Evolutionary conservation across 2,329 filamentous ascomycete genomes (phyloP).

Genomic region (Cyclaneusma minus): DNA sequence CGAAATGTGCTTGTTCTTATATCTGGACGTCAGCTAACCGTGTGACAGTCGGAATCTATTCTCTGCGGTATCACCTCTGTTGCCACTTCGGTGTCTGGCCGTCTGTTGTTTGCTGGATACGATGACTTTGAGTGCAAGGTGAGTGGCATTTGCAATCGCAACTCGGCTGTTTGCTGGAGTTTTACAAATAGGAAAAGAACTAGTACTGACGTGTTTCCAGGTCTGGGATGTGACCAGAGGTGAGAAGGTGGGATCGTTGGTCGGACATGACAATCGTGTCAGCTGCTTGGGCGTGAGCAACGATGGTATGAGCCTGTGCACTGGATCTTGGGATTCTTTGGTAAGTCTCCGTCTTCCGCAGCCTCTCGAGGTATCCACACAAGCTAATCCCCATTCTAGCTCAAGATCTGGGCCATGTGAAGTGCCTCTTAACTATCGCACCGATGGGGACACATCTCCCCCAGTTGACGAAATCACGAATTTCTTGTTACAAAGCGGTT

Average conservation of each 20-base stretch:
- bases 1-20: constrained; percentile 3
- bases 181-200: constrained; percentile 6
- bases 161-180: background rate
- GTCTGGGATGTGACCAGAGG: constrained; percentile 96
- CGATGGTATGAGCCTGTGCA: constrained; percentile 97
- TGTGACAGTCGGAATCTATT: constrained; percentile 74
- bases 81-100: constrained; percentile 90
- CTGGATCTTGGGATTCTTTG: constrained; percentile 97
- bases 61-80: constrained; percentile 97
- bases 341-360: constrained; percentile 39
- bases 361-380: constrained; percentile 3
- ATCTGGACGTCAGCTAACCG: constrained; percentile 8
- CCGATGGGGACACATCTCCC: constrained; percentile 8
- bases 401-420: constrained; percentile 67
- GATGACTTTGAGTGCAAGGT: constrained; percentile 99
- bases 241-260: constrained; percentile 91
- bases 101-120: constrained; percentile 90
- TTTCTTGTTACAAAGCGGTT: too few relatives aligned
- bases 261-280: constrained; percentile 96
- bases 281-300: constrained; percentile 98
- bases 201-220: too few relatives aligned
- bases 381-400: constrained; percentile 32
- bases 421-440: constrained; percentile 3
- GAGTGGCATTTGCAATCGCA: constrained; percentile 18
- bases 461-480: constrained; percentile 1